Percentiles rank a stretch among this genome's conserved stretches.
phyloP scores from a whole-genome alignment of 331 rosid genomes.

The Pyrus hybrid region DNA sequence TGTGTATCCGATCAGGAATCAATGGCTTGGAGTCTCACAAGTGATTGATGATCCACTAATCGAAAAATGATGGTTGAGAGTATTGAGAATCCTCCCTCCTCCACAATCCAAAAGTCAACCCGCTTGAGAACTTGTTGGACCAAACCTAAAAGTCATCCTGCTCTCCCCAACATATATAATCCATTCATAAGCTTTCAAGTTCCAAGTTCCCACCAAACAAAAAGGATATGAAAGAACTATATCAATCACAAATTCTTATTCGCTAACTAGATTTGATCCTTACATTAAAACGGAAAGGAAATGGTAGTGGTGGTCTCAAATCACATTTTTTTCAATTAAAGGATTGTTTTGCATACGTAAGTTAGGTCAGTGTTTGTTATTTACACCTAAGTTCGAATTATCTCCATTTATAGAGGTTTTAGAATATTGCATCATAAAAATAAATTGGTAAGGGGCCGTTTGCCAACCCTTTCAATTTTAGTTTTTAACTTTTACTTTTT shows the following conservation, averaged over 20 bases:
- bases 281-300: background rate
- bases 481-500: too few species aligned
- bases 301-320: slow-evolving; percentile 4
- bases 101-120: background rate
- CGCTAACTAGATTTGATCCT: background rate
- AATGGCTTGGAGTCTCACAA: background rate
- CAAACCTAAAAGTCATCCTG: too few species aligned
- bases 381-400: too few species aligned
- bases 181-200: too few species aligned
- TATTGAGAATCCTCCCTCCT: background rate
- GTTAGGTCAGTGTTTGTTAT: too few species aligned
- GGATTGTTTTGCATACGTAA: background rate
- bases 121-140: too few species aligned
- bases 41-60: too few species aligned
- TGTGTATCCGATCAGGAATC: background rate
- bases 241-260: background rate
- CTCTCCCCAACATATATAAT: too few species aligned
- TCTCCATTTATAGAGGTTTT: too few species aligned
- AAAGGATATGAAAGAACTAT: background rate
- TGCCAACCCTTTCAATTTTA: too few species aligned
- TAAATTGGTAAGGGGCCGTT: too few species aligned
- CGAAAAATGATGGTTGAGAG: background rate
- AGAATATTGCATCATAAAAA: too few species aligned
- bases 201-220: background rate
- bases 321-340: background rate